Conservation (phyloP, 257 asterid species). For the Capsicum rhomboideum region DNA sequence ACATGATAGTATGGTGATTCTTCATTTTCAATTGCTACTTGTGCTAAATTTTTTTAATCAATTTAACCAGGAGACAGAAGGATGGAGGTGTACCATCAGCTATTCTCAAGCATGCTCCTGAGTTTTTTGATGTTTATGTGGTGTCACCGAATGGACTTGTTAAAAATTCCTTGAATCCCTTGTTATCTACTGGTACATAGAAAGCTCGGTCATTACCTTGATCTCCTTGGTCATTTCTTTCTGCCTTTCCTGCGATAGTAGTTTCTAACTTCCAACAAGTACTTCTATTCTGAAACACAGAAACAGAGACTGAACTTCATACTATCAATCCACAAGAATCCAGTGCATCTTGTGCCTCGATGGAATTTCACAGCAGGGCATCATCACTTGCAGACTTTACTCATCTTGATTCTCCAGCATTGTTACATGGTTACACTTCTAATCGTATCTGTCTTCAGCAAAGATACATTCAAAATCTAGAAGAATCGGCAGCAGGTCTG, state of each 20-base stretch:
- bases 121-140: conserved; percentile 44
- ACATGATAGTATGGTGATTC: neutral
- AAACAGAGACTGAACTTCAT: conserved; percentile 20
- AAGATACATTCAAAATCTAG: conserved; percentile 19
- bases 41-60: neutral
- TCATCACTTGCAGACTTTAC: conserved; percentile 15
- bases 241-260: neutral
- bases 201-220: neutral
- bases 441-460: conserved; percentile 7
- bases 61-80: conserved; percentile 36
- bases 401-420: conserved; percentile 25
- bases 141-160: conserved; percentile 39
- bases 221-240: neutral
- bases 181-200: neutral
- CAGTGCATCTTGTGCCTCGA: conserved; percentile 25
- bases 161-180: neutral
- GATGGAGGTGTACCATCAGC: conserved; percentile 53
- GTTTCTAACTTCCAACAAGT: conserved; percentile 4
- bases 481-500: conserved; percentile 14
- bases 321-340: conserved; percentile 16
- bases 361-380: conserved; percentile 16
- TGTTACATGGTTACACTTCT: conserved; percentile 13
- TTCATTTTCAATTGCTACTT: neutral
- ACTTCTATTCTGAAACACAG: conserved; percentile 26
- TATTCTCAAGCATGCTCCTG: conserved; percentile 60